phyloP scores from a whole-genome alignment of 495 filamentous ascomycete genomes.

The Penicillium canescens region DNA sequence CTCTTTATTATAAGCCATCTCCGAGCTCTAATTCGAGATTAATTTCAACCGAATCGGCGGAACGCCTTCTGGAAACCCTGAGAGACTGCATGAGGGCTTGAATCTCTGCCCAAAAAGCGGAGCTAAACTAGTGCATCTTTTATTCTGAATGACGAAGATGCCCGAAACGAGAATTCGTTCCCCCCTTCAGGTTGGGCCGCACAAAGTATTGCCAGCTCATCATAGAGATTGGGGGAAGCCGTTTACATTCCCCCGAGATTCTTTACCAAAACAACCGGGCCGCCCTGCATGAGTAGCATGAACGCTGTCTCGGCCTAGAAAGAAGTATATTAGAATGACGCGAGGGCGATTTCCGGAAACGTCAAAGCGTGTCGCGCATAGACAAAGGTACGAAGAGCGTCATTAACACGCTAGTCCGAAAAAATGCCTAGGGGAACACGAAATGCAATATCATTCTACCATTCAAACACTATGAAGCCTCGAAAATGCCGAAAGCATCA shows the following conservation, averaged over 20 bases:
- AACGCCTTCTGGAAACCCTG: constrained; percentile 25
- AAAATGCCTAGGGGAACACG: background rate
- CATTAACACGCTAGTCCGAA: too few species aligned
- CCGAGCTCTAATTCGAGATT: constrained; percentile 7
- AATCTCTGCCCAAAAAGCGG: constrained; percentile 21
- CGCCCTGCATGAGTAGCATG: constrained; percentile 37
- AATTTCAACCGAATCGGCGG: constrained; percentile 21
- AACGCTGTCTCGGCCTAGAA: constrained; percentile 6
- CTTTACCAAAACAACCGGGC: constrained; percentile 21
- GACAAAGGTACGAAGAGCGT: too few species aligned
- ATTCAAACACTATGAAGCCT: background rate
- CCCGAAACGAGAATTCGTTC: background rate
- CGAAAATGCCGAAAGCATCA: background rate
- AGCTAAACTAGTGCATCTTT: constrained; percentile 1
- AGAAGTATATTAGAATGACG: too few species aligned
- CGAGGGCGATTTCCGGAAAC: too few species aligned
- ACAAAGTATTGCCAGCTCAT: constrained; percentile 36
- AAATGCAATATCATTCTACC: background rate
- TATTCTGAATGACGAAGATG: background rate
- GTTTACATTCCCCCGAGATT: too few species aligned
- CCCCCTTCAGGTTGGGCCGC: constrained; percentile 10
- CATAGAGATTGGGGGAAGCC: constrained; percentile 9
- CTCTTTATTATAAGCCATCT: constrained; percentile 14
- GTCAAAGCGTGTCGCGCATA: too few species aligned
- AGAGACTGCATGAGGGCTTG: constrained; percentile 15